phyloP scores from a whole-genome alignment of 441 rosid genomes.

The Gossypium lobatum region DNA sequence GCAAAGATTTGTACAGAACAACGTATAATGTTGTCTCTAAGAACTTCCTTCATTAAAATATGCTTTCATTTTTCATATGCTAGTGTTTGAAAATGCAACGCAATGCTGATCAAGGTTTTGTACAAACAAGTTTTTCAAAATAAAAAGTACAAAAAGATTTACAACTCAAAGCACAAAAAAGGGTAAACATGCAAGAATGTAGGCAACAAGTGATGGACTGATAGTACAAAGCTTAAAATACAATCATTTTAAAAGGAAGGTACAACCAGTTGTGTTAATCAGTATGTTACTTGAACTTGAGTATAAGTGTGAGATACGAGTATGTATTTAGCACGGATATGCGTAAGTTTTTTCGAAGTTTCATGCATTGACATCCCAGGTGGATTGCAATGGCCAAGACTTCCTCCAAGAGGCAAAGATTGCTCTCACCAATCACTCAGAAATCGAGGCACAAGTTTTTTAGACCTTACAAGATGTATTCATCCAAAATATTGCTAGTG shows the following conservation, averaged over 20 bases:
- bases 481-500: neutral
- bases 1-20: slow-evolving; percentile 14
- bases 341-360: neutral
- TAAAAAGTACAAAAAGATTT: too few relatives aligned
- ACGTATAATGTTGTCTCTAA: too few relatives aligned
- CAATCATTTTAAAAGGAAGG: neutral
- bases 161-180: too few relatives aligned
- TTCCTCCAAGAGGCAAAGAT: neutral
- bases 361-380: neutral
- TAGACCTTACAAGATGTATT: neutral
- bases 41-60: too few relatives aligned
- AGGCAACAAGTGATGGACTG: too few relatives aligned
- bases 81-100: too few relatives aligned
- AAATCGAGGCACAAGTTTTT: neutral
- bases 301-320: neutral
- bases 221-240: neutral
- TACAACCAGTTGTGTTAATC: neutral
- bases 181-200: too few relatives aligned
- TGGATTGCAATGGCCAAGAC: neutral
- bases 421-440: neutral
- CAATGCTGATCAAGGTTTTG: too few relatives aligned
- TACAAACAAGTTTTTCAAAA: too few relatives aligned
- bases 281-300: neutral
- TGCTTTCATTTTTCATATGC: too few relatives aligned
- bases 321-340: neutral